phyloP scores from a whole-genome alignment of 257 asterid species.

The Ehretia macrophylla region DNA sequence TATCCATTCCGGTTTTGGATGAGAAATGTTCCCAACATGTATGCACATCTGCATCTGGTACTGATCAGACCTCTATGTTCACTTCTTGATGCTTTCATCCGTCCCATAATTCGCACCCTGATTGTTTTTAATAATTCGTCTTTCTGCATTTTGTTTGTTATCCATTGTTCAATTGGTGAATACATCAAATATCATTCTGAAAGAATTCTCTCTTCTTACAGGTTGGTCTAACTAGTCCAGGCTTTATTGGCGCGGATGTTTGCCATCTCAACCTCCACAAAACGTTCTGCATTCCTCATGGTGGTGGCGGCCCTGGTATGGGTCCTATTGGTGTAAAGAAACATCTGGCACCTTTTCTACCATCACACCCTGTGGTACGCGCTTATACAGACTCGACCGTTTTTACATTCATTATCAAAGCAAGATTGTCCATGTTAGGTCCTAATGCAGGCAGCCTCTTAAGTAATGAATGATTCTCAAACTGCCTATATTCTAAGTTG shows the following conservation, averaged over 20 bases:
- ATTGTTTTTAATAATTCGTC: too few species aligned
- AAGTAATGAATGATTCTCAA: neutral
- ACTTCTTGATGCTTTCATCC: too few species aligned
- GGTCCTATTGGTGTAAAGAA: slow-evolving; percentile 98
- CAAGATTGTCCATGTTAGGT: neutral
- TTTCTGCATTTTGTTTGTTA: neutral
- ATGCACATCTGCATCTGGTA: too few species aligned
- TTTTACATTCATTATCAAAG: neutral
- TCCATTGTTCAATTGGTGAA: too few species aligned
- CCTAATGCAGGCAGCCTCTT: neutral
- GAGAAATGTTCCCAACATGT: too few species aligned
- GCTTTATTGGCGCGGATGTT: slow-evolving; percentile 95
- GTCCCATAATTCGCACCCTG: too few species aligned
- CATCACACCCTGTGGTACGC: slow-evolving; percentile 96
- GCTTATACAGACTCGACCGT: neutral
- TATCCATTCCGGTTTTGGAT: too few species aligned
- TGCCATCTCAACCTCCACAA: slow-evolving; percentile 98
- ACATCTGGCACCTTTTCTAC: slow-evolving; percentile 88
- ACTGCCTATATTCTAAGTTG: neutral
- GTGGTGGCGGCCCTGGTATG: slow-evolving; percentile 99
- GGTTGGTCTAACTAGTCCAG: slow-evolving; percentile 98
- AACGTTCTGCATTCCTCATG: slow-evolving; percentile 97
- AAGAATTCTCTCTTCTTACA: slow-evolving; percentile 17
- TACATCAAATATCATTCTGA: neutral
- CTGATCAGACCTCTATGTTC: too few species aligned